phyloP scores from a whole-genome alignment of 2,329 filamentous ascomycete species.

The Corniculantispora saksenae region DNA sequence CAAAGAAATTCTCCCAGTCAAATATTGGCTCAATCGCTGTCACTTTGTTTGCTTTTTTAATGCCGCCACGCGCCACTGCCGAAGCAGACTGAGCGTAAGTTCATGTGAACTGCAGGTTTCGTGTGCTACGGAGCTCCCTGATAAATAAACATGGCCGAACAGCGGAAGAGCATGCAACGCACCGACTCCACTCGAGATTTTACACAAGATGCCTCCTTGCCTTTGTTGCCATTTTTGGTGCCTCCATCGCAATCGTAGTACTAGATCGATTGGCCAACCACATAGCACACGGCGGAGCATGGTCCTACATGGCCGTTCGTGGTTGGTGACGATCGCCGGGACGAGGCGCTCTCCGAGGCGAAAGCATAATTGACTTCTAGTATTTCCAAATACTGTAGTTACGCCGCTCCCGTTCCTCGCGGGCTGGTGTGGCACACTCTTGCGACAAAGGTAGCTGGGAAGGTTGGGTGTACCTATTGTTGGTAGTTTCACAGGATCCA shows the following conservation, averaged over 20 bases:
- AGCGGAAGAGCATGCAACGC: not conserved
- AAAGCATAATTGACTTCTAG: not conserved
- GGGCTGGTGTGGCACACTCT: constrained; percentile 2
- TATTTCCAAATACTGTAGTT: not conserved
- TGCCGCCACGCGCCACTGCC: not conserved
- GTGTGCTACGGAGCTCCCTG: not conserved
- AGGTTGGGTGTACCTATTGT: not conserved
- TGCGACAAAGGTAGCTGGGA: constrained; percentile 8
- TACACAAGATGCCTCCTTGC: not conserved
- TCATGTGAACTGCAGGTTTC: not conserved
- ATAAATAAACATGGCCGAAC: not conserved
- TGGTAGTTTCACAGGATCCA: constrained; percentile 10
- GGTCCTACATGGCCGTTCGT: not conserved
- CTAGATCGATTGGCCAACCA: not conserved
- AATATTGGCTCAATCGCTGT: not conserved
- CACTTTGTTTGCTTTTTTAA: not conserved
- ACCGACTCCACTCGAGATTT: not conserved
- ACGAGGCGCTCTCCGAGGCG: not conserved
- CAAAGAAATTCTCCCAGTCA: not conserved
- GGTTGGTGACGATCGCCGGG: not conserved
- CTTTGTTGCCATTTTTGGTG: not conserved
- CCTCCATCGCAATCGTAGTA: not conserved
- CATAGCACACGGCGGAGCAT: not conserved
- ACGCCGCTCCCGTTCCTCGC: not conserved
- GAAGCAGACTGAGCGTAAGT: not conserved